Percentiles rank a stretch among this genome's conserved stretches.
Evolutionary conservation across 1,284 basidiomycete genomes (phyloP).

Genomic region (Malassezia japonica): DNA sequence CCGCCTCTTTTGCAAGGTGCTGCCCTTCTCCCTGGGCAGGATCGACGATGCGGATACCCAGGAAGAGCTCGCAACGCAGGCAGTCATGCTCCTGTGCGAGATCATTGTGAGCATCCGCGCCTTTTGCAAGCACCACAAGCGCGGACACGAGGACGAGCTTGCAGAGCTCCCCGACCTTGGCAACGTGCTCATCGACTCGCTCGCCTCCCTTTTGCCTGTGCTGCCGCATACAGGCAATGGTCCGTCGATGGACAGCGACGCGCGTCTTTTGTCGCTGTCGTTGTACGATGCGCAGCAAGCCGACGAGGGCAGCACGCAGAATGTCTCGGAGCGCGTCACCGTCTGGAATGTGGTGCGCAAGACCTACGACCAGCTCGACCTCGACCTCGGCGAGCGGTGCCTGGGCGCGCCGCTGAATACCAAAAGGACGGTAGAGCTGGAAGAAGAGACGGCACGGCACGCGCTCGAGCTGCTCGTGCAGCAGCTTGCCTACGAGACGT

Average conservation of each 20-base stretch:
- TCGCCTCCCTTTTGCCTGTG: neutral
- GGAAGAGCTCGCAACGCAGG: constrained; percentile 17
- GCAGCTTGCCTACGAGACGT: constrained; percentile 15
- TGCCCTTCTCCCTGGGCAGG: neutral
- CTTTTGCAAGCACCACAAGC: neutral
- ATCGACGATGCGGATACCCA: neutral
- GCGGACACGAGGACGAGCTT: neutral
- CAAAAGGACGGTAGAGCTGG: no score
- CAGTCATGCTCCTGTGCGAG: constrained; percentile 11
- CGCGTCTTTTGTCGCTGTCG: neutral
- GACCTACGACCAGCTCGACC: constrained; percentile 7
- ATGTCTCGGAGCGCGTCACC: constrained; percentile 9
- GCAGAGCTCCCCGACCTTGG: neutral
- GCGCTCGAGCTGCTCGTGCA: constrained; percentile 11
- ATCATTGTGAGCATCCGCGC: neutral
- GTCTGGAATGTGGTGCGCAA: constrained; percentile 18
- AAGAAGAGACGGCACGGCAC: neutral
- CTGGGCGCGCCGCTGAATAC: neutral
- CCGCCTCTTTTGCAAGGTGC: constrained; percentile 1
- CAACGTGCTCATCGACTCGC: constrained; percentile 3
- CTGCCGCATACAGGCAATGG: constrained; percentile 1
- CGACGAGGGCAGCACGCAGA: neutral
- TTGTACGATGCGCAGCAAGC: neutral
- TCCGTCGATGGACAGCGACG: neutral
- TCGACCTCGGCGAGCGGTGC: constrained; percentile 7